These are phyloP conservation scores for Apiotrichum montevideense DNA, from an alignment of 1,284 basidiomycete genomes.

Conservation along the genomic window DNA sequence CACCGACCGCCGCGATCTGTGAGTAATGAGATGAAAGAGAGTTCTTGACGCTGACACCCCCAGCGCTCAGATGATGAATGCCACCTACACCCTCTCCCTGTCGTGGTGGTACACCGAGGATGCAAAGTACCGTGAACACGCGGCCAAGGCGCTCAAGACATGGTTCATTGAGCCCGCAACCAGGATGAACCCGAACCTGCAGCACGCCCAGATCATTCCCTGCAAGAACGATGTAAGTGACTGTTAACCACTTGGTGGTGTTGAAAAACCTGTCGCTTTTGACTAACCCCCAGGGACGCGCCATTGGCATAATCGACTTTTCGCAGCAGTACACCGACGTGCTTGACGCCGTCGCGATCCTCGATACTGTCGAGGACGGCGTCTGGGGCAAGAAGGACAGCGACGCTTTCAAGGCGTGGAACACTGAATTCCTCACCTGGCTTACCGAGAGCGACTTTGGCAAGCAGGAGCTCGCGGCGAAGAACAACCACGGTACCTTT, in stretches of 20 bases:
- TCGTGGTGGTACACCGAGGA: conserved; percentile 14
- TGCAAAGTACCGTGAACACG: conserved; percentile 4
- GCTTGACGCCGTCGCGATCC: conserved; percentile 6
- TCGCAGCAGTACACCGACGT: conserved; percentile 13
- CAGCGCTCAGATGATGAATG: conserved; percentile 7
- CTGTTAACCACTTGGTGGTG: no score
- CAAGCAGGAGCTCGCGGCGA: conserved; percentile 6
- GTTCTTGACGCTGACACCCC: background rate
- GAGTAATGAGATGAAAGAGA: background rate
- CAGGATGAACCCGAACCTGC: conserved; percentile 6
- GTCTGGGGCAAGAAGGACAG: conserved; percentile 1
- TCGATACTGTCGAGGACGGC: background rate
- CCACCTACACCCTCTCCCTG: conserved; percentile 5
- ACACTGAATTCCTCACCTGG: conserved; percentile 7
- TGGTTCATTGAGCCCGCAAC: conserved; percentile 8
- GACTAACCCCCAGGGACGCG: background rate
- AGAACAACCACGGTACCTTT: conserved; percentile 12
- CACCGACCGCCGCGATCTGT: conserved; percentile 8
- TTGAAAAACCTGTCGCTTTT: no score
- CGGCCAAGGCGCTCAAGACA: background rate
- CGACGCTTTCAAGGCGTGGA: conserved; percentile 9
- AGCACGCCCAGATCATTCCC: conserved; percentile 10
- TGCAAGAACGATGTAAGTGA: conserved; percentile 3
- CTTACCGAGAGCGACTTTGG: conserved; percentile 8
- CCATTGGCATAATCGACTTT: conserved; percentile 14